These are phyloP conservation scores for Ceratobasidium sp. DNA, from an alignment of 1,284 basidiomycete genomes.

Conservation along the genomic window DNA sequence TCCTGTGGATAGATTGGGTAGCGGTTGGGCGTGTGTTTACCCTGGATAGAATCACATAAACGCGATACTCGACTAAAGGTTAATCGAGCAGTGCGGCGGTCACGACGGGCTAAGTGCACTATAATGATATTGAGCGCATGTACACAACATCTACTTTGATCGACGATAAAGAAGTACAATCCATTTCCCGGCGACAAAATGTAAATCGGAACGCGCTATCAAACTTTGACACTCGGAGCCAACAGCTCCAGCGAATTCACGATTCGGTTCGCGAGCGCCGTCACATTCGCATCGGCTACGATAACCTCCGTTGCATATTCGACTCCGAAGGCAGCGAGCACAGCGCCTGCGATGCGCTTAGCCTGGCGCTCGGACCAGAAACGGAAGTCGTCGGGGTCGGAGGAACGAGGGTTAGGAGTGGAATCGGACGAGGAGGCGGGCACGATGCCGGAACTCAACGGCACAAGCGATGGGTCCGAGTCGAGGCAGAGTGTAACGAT, in stretches of 20 bases:
- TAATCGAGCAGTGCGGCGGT: too few species aligned
- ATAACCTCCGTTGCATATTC: conserved; percentile 92
- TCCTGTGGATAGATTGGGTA: too few species aligned
- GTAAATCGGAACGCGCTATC: neutral
- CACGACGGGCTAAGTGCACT: neutral
- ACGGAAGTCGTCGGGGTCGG: conserved; percentile 91
- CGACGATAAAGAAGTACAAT: neutral
- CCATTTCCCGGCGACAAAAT: neutral
- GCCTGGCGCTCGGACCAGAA: conserved; percentile 95
- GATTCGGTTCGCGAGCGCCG: conserved; percentile 84
- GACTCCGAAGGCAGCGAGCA: conserved; percentile 85
- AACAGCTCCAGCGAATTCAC: conserved; percentile 36
- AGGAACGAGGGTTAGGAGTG: conserved; percentile 51
- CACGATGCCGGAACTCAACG: conserved; percentile 63
- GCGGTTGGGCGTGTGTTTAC: too few species aligned
- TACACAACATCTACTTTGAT: neutral
- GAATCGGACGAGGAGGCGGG: conserved; percentile 52
- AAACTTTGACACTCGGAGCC: conserved; percentile 8
- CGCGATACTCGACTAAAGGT: too few species aligned
- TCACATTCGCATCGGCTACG: conserved; percentile 92
- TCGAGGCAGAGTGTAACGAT: conserved; percentile 91
- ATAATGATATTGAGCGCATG: neutral
- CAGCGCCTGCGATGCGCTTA: conserved; percentile 82
- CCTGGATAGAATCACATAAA: too few species aligned
- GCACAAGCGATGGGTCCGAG: conserved; percentile 84